Evolutionary conservation across 257 asterid species (phyloP).

Genomic region (Striga asiatica): DNA sequence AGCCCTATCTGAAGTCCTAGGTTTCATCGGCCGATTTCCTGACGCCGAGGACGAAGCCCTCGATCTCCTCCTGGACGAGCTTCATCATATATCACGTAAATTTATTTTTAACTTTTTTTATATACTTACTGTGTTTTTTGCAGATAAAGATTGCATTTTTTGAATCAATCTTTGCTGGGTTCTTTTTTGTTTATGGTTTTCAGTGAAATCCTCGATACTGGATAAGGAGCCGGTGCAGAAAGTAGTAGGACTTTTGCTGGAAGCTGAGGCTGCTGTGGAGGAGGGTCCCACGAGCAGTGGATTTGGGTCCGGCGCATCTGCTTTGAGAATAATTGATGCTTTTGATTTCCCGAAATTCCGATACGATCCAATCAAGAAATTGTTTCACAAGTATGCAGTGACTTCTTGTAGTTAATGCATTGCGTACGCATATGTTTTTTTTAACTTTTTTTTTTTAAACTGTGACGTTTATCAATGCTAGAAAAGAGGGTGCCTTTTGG

Average conservation of each 20-base stretch:
- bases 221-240: slow-evolving; percentile 62
- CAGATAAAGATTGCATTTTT: not conserved
- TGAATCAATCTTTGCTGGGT: not conserved
- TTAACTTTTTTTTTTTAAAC: too few relatives aligned
- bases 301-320: slow-evolving; percentile 30
- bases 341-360: slow-evolving; percentile 65
- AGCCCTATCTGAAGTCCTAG: slow-evolving; percentile 60
- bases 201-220: slow-evolving; percentile 80
- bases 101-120: not conserved
- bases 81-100: slow-evolving; percentile 46
- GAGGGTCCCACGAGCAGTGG: slow-evolving; percentile 39
- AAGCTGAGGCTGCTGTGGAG: slow-evolving; percentile 51
- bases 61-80: slow-evolving; percentile 71
- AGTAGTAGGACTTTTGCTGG: slow-evolving; percentile 45
- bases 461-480: slow-evolving; percentile 9
- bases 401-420: not conserved
- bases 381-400: slow-evolving; percentile 46
- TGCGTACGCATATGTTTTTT: too few relatives aligned
- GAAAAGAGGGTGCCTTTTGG: not conserved
- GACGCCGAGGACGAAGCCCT: slow-evolving; percentile 63
- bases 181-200: not conserved
- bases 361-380: slow-evolving; percentile 67
- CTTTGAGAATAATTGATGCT: slow-evolving; percentile 65
- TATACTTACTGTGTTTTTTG: not conserved
- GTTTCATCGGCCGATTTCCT: slow-evolving; percentile 46